Evolutionary conservation across 2,329 filamentous ascomycete genomes (phyloP), one percentile per base, ranked within the genome.

Genomic region (Exophiala spinifera): DNA sequence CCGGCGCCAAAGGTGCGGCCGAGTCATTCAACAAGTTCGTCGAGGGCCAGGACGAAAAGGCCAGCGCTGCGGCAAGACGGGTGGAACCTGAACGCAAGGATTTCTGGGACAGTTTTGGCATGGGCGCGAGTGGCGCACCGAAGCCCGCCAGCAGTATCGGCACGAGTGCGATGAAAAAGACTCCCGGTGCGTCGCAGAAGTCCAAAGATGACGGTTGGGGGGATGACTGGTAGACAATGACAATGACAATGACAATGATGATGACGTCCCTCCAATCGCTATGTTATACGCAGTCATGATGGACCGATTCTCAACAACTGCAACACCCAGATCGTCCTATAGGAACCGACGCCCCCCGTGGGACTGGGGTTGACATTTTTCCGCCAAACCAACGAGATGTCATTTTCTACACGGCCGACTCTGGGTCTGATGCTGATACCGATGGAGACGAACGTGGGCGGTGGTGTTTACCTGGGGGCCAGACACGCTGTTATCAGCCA

Each of bases 1-100:
- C 75, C 10, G 86, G 88, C 13, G 86, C 88, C 23, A 85, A 84
- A 66, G 85, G 79, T 49, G 89, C 91, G 0, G 86, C 89, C 51
- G 88, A 94, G 6, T 82, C 85, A 37, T 87, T 97, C 74, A 89
- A 80, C 68, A 84, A 86, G 48, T 96, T 97, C 65, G 91, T 97
- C 49, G 94, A 97, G 68, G 89, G 88, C 2, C 80, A 81, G 14
- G 74, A 78, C 19, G 66, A 74, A 40, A 64, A 65, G 50, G 62
- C 55, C 60, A 63, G 39, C 33, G 11, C 57, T 43, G 36, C 55
- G n/a, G 62, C 66, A n/a, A 66, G 67, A 23, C 66, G 67, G 4
- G 64, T 69, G 76, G 79, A 87, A 70, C 81, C 81, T 6, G 82
- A 85, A 56, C 88, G 86, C 72, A 87, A 87, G 68, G 87, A 88